Evolutionary conservation across 495 filamentous ascomycete species (phyloP).

Genomic region (Filosporella fistucella): DNA sequence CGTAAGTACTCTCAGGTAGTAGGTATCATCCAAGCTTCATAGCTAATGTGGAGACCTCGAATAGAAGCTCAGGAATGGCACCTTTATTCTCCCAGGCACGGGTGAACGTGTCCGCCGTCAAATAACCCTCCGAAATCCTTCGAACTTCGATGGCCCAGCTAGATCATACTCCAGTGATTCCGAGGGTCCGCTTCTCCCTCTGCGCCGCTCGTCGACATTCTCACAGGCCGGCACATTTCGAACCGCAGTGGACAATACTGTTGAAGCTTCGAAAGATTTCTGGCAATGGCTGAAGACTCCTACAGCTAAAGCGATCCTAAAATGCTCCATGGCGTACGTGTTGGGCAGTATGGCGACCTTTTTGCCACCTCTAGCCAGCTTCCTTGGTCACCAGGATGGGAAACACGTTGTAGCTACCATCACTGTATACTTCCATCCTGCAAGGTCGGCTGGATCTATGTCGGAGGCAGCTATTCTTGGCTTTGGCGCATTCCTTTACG

Average conservation of each 20-base stretch:
- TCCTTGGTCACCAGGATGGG: constrained; percentile 83
- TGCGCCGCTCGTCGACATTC: constrained; percentile 13
- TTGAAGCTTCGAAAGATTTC: constrained; percentile 23
- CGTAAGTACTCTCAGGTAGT: constrained; percentile 12
- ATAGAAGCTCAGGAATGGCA: constrained; percentile 52
- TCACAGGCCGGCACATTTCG: constrained; percentile 25
- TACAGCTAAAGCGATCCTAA: constrained; percentile 70
- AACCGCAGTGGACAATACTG: constrained; percentile 24
- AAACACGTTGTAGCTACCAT: constrained; percentile 95
- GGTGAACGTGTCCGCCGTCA: constrained; percentile 55
- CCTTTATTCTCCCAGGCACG: constrained; percentile 54
- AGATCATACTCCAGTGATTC: constrained; percentile 2
- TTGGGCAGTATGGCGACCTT: constrained; percentile 87
- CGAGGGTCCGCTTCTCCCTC: constrained; percentile 11
- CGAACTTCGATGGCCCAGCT: constrained; percentile 26
- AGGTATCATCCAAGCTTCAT: background rate
- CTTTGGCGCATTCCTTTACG: constrained; percentile 75
- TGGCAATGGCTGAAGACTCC: constrained; percentile 42
- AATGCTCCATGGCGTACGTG: constrained; percentile 90
- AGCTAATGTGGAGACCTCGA: background rate
- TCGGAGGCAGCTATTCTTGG: constrained; percentile 83
- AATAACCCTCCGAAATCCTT: constrained; percentile 45
- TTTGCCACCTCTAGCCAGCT: constrained; percentile 62
- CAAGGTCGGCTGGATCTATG: constrained; percentile 85
- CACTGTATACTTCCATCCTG: constrained; percentile 96